These are phyloP conservation scores for Ceratobasidium sp. DNA, from an alignment of 1,284 basidiomycete genomes.

Conservation along the genomic window DNA sequence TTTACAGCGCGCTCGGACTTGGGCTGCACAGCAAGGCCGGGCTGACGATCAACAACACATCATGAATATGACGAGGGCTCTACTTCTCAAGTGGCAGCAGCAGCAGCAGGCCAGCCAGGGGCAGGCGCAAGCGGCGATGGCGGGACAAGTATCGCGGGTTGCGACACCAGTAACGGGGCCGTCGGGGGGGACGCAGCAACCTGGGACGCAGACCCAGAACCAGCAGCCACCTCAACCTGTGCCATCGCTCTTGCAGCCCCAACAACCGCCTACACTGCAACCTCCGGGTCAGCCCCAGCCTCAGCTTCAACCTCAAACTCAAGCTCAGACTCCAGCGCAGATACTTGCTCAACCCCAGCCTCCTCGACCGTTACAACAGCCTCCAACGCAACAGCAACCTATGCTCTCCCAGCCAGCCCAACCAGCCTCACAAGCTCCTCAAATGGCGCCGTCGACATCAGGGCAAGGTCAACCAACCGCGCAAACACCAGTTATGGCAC, in stretches of 20 bases:
- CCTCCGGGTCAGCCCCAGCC: conserved; percentile 20
- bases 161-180: background rate
- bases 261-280: conserved; percentile 22
- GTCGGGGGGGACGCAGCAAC: background rate
- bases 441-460: conserved; percentile 14
- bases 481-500: background rate
- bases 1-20: conserved; percentile 7
- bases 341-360: conserved; percentile 4
- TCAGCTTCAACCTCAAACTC: conserved; percentile 17
- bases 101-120: conserved; percentile 6
- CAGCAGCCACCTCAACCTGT: conserved; percentile 10
- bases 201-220: background rate
- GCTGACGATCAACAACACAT: conserved; percentile 23
- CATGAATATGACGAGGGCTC: background rate
- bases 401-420: conserved; percentile 23
- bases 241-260: conserved; percentile 8
- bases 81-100: background rate
- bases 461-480: conserved; percentile 5
- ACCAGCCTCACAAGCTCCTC: conserved; percentile 24
- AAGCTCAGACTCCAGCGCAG: conserved; percentile 11
- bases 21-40: conserved; percentile 24
- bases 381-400: conserved; percentile 4
- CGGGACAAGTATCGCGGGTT: background rate
- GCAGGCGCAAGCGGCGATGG: conserved; percentile 22
- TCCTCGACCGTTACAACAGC: conserved; percentile 3